Base-by-base conservation (phyloP, 1,284 basidiomycete species). In the Fomitopsis betulina region DNA sequence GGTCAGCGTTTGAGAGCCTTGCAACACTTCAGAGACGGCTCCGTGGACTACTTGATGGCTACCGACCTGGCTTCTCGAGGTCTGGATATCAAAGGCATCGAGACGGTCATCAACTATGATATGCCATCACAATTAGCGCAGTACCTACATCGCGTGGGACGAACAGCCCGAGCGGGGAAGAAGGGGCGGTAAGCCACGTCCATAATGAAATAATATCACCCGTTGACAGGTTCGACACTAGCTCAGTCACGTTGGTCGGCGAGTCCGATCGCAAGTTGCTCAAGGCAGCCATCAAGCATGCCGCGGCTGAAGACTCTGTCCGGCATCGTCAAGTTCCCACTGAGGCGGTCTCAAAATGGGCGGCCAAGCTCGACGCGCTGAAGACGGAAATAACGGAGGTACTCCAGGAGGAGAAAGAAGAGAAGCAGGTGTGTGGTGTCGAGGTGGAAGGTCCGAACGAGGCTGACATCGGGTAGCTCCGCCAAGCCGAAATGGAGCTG, bases 21-120 rank as follows among this genome's bases (percentile, higher is more conserved):
- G 32, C 88, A 91, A 67, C 80, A 84, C 58, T 99, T 98, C 77
- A 89, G 93, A 58, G 91, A 94, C 61, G 89, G 93, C 30, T 73
- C 82, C 43, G 90, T 91, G 37, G 92, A 95, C 71, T 98, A 88
- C 73, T 79, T 99, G 8, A 89, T 98, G 79, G 96, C 96, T 1
- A 99, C 96, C 1, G 96, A 98, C 73, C 80, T 99, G 21, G 96
- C 96, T 25, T 93, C 94, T 61, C 89, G 96, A 65, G 96, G 96
- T 74, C 80, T 98, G 33, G 96, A 98, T 76, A 98, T 98, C 77
- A 96, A 96, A 68, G 96, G 95, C 19, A 90, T 98, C n/a, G 92
- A 97, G 69, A 96, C 94, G 0, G 94, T 98, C 58, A 94, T 98
- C 71, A 98, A 98, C 74, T 98, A 95, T 71, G 96, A 98, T 73